A percentile compares a stretch with the other conserved stretches of the same genome.
phyloP scores from a whole-genome alignment of 2,329 filamentous ascomycete genomes.

The Camillea tinctor region DNA sequence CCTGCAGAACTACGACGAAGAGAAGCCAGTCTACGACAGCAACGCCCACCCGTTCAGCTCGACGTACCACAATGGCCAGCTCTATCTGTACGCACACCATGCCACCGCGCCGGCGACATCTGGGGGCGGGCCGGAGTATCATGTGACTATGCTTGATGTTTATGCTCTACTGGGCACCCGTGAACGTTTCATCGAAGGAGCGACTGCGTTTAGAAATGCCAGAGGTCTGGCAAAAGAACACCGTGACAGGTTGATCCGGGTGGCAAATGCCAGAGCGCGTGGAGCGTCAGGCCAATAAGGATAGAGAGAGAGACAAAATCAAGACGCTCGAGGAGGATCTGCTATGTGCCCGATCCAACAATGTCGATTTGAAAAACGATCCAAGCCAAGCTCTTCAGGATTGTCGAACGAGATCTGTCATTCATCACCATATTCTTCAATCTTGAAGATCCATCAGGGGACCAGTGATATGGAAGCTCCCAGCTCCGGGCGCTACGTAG shows the following conservation, averaged over 20 bases:
- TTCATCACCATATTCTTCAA: too few species aligned
- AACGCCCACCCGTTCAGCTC: slow-evolving; percentile 8
- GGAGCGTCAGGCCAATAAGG: too few species aligned
- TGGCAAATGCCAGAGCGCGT: slow-evolving; percentile 3
- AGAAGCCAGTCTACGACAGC: slow-evolving; percentile 6
- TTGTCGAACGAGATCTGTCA: too few species aligned
- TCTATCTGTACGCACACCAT: slow-evolving; percentile 4
- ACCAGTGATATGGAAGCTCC: too few species aligned
- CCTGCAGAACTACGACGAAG: slow-evolving; percentile 30
- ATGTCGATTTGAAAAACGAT: too few species aligned
- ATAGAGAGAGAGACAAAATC: too few species aligned
- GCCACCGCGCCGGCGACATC: background rate
- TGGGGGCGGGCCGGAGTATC: background rate
- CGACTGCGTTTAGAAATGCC: slow-evolving; percentile 6
- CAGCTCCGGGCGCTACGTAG: too few species aligned
- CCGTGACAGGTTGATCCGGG: slow-evolving; percentile 5
- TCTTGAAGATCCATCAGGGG: too few species aligned
- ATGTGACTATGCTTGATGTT: background rate
- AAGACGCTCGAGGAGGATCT: too few species aligned
- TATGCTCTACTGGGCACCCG: background rate
- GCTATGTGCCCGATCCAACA: too few species aligned
- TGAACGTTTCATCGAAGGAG: background rate
- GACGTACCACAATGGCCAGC: slow-evolving; percentile 6
- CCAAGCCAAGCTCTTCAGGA: too few species aligned
- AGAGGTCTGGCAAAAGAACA: slow-evolving; percentile 8